Evolutionary conservation across 441 rosid genomes (phyloP), one percentile per base, ranked within the genome.

Genomic region (Melastoma candidum): DNA sequence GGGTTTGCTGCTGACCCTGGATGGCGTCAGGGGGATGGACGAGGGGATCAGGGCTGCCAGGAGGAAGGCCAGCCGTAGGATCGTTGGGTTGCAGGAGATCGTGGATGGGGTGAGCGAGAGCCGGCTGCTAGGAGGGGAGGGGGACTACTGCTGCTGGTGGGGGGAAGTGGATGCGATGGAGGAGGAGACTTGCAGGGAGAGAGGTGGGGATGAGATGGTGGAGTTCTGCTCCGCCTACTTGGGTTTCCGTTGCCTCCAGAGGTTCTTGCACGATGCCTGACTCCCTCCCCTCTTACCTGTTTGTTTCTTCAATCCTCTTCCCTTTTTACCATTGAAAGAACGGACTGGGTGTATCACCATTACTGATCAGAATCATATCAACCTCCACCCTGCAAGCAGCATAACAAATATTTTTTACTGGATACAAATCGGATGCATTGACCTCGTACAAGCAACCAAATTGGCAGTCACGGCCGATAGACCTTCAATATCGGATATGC

Each of bases 241-340:
- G 66, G 97, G 97, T 6, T 82, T 90, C 63, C 76, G 95, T 54
- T 90, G 97, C 72, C 72, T 90, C 58, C 87, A 86, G 75, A 75
- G 94, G 65, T 90, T 86, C 68, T 75, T 90, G 50, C 72, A 71
- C 12, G 78, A 82, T 51, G 46, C 56, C 17, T 52, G 46, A 52
- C 26, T 0, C 3, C 2, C 25, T 12, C 44, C 22, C 22, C 22
- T 17, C 22, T 17, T 17, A 17, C 22, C 22, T 17, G 22, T 17
- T 17, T 17, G 22, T 17, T 17, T 17, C 22, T 17, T 17, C 22
- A 17, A 17, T 17, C 22, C 22, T 17, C 22, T 17, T 17, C 22
- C 22, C 22, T 17, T 17, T 17, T 17, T 17, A 17, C 22, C 22
- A 17, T 17, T 17, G 22, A 17, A 17, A 17, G 22, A 17, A 17